Percentiles rank a stretch among this genome's conserved stretches.
phyloP scores from a whole-genome alignment of 2,329 filamentous ascomycete genomes.

The Phyllosticta citriasiana region DNA sequence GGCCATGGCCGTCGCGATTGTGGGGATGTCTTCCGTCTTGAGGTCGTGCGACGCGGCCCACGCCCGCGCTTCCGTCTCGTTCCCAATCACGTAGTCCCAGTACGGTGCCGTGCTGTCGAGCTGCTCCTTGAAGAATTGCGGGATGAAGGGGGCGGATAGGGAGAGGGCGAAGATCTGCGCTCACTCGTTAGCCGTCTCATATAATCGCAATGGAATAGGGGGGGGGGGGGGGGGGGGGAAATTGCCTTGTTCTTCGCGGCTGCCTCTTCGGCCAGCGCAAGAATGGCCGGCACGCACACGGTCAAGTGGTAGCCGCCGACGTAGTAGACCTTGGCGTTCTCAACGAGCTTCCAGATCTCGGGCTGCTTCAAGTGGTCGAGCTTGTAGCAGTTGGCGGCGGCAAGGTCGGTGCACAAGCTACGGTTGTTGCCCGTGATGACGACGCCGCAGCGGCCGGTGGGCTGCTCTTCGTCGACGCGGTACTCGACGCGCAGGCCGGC shows the following conservation, averaged over 20 bases:
- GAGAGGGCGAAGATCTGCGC: constrained; percentile 67
- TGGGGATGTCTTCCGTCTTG: constrained; percentile 63
- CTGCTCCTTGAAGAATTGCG: constrained; percentile 95
- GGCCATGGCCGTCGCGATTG: constrained; percentile 78
- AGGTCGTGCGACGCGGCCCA: constrained; percentile 78
- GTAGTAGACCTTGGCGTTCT: constrained; percentile 83
- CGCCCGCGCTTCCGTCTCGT: constrained; percentile 86
- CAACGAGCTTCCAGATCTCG: constrained; percentile 82
- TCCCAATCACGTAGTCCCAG: constrained; percentile 94
- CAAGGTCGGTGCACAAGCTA: constrained; percentile 88
- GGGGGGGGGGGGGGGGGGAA: too few species aligned
- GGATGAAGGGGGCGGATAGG: constrained; percentile 90
- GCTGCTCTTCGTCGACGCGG: constrained; percentile 71
- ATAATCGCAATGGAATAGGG: too few species aligned
- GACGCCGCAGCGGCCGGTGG: constrained; percentile 90
- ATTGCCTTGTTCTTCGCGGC: constrained; percentile 72
- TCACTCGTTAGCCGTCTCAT: constrained; percentile 37
- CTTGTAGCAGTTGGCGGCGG: constrained; percentile 94
- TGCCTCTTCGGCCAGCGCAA: constrained; percentile 84
- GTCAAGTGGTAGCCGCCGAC: constrained; percentile 97
- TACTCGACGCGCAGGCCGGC: constrained; percentile 92
- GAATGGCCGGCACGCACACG: constrained; percentile 81
- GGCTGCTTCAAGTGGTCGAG: constrained; percentile 84
- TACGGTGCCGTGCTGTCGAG: constrained; percentile 79
- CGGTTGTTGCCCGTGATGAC: constrained; percentile 96